Conservation (phyloP, 2,329 filamentous ascomycete genomes). For the Cladophialophora psammophila region DNA sequence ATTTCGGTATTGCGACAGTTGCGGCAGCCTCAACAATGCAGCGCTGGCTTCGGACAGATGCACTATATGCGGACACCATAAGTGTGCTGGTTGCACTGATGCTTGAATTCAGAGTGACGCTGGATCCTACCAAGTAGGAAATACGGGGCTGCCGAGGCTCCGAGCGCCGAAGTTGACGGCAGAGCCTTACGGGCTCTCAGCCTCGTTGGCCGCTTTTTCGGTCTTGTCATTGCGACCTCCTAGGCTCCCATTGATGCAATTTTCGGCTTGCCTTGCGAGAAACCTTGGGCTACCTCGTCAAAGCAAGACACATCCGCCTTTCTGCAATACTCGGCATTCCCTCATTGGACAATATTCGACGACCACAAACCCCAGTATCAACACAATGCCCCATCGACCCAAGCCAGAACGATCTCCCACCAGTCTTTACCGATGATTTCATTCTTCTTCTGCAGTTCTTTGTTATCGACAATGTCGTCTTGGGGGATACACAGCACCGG, state of each 20-base stretch:
- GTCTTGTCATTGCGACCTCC: background rate
- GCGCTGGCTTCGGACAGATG: conserved; percentile 27
- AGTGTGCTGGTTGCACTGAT: conserved; percentile 14
- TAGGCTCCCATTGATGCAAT: background rate
- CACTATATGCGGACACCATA: conserved; percentile 29
- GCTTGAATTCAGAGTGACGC: background rate
- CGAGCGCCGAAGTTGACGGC: background rate
- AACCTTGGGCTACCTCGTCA: background rate
- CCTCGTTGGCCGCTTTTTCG: background rate
- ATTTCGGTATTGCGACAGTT: conserved; percentile 33
- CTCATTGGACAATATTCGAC: background rate
- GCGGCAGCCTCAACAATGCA: conserved; percentile 35
- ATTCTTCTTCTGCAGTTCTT: background rate
- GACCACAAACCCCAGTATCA: background rate
- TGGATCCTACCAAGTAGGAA: no score
- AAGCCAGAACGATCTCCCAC: background rate
- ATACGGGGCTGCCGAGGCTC: background rate
- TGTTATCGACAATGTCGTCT: background rate
- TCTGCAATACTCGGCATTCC: background rate
- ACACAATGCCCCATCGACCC: background rate
- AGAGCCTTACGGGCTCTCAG: background rate
- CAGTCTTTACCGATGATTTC: background rate
- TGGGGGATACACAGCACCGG: background rate
- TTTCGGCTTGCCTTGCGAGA: background rate
- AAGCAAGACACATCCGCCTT: background rate